Percentiles rank a stretch among this genome's conserved stretches.
phyloP scores from a whole-genome alignment of 495 filamentous ascomycete species.

The Penicillium odoratum region DNA sequence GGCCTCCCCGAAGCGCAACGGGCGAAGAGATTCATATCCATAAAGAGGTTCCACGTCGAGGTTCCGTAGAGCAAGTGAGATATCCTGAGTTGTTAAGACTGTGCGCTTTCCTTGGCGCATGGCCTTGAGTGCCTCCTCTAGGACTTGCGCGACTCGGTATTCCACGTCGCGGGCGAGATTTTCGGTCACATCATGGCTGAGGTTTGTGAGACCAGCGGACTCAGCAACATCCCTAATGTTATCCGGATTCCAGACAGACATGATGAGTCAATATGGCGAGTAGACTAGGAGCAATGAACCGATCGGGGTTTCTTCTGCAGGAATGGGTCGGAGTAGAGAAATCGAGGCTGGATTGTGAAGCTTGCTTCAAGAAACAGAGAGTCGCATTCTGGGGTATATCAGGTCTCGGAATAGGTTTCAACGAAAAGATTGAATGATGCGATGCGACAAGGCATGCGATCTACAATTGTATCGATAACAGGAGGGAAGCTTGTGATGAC shows the following conservation, averaged over 20 bases:
- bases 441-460: not conserved
- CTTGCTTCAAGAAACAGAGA: not conserved
- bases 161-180: conserved; percentile 91
- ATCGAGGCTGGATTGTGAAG: conserved; percentile 2
- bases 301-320: not conserved
- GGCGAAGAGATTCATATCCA: conserved; percentile 87
- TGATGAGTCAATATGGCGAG: conserved; percentile 20
- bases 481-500: conserved; percentile 21
- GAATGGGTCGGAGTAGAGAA: conserved; percentile 1
- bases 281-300: not conserved
- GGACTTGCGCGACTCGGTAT: conserved; percentile 86
- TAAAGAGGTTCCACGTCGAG: conserved; percentile 94
- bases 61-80: conserved; percentile 76
- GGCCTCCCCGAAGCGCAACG: conserved; percentile 88
- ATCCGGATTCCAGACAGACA: conserved; percentile 89
- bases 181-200: conserved; percentile 79
- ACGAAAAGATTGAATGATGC: not conserved
- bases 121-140: conserved; percentile 90
- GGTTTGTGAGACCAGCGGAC: conserved; percentile 79
- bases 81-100: conserved; percentile 78
- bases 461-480: not conserved
- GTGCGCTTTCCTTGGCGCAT: conserved; percentile 89
- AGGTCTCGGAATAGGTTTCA: not conserved
- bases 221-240: conserved; percentile 94
- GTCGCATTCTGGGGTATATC: conserved; percentile 19